Conservation (phyloP, 2,329 filamentous ascomycete species). For the Ceratocystis smalleyi region DNA sequence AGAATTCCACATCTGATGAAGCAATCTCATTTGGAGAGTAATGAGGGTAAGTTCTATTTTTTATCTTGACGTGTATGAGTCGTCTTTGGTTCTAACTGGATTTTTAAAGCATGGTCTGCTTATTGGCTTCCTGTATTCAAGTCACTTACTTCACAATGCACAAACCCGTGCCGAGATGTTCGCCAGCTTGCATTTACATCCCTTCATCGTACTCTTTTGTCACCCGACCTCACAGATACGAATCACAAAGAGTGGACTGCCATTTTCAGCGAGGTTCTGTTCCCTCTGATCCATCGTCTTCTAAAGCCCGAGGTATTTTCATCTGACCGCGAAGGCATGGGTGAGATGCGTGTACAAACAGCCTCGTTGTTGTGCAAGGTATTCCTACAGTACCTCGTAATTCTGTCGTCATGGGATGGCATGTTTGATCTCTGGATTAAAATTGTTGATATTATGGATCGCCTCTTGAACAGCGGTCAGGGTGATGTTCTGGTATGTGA, state of each 20-base stretch:
- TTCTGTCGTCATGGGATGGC: constrained; percentile 70
- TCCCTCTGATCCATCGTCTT: constrained; percentile 73
- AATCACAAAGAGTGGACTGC: constrained; percentile 86
- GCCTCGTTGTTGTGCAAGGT: constrained; percentile 88
- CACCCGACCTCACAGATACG: constrained; percentile 64
- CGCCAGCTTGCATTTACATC: constrained; percentile 75
- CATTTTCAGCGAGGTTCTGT: constrained; percentile 86
- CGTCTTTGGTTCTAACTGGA: neutral
- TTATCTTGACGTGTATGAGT: neutral
- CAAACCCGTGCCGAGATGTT: constrained; percentile 86
- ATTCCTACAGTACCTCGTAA: constrained; percentile 80
- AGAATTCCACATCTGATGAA: constrained; percentile 77
- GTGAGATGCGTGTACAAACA: constrained; percentile 81
- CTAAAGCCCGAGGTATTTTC: constrained; percentile 92
- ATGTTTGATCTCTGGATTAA: constrained; percentile 85
- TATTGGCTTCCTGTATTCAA: constrained; percentile 96
- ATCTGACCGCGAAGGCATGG: constrained; percentile 82
- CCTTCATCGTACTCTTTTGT: constrained; percentile 72
- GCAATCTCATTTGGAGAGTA: constrained; percentile 80
- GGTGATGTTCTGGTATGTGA: constrained; percentile 65
- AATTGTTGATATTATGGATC: constrained; percentile 87
- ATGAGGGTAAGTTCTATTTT: constrained; percentile 46
- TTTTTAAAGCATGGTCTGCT: constrained; percentile 65
- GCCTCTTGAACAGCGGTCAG: constrained; percentile 89
- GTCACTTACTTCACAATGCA: constrained; percentile 74